Evolutionary conservation across 1,284 basidiomycete species (phyloP), one percentile per base, ranked within the genome.

Genomic region (Flammula alnicola): DNA sequence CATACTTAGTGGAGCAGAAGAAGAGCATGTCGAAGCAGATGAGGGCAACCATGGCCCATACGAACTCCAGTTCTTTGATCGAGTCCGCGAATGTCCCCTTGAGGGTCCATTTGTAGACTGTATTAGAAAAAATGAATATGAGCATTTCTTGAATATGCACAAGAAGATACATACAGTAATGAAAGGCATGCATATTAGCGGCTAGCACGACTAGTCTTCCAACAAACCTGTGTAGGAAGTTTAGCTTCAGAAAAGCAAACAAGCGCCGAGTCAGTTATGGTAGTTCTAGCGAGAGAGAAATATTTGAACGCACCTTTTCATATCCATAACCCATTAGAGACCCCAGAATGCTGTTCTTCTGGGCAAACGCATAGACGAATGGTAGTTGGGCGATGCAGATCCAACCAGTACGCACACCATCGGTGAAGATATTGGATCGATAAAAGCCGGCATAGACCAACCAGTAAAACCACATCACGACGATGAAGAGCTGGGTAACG

Each of bases 191-290:
- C 20, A 91, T 63, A 47, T 89, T 86, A 3, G 77, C 76, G 7
- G 77, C 76, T 16, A 90, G 55, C 41, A 91, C 78, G n/a, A 85
- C 67, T 37, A 86, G 56, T 29, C 81, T 74, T 10, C 88, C 92
- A 5, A 80, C 70, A 55, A 86, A 84, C 42, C 91, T 86, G 68
- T 94, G 92, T 20, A 93, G 64, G 63, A 83, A 87, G 67, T 93
- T 92, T 30, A 93, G 73, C 82, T 89, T 51, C 14, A 14, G 1
- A 17, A 27, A 55, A 44, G 36, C 48, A 20, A 40, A 47, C 9
- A 3, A 26, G 17, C 10, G 5, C 20, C 41, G 26, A 52, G 2
- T 49, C 11, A 47, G 37, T 4, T 19, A 7, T 8, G 19, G 11
- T 36, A 22, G 25, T 16, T 33, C 14, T 22, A 27, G 19, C 14